phyloP scores from a whole-genome alignment of 257 asterid genomes.

The Solanum corneliomulleri region DNA sequence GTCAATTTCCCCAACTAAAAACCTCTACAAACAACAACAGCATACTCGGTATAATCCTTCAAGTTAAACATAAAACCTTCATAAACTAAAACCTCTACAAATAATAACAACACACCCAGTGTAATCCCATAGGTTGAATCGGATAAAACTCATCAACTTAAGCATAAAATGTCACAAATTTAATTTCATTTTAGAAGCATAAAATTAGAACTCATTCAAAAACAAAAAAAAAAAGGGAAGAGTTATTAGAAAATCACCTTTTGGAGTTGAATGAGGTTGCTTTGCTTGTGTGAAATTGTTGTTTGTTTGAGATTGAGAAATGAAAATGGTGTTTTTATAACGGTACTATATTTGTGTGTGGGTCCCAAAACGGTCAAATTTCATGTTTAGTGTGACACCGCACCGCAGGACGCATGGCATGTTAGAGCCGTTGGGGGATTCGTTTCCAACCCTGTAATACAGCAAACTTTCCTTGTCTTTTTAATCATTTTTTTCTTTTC shows the following conservation, averaged over 20 bases:
- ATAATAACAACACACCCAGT: not conserved
- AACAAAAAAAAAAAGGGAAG: not conserved
- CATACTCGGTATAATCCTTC: not conserved
- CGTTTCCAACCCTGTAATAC: constrained; percentile 34
- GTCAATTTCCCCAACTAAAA: not conserved
- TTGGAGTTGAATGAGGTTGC: not conserved
- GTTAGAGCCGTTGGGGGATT: constrained; percentile 70
- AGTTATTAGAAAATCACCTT: not conserved
- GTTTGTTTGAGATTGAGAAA: not conserved
- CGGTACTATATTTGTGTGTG: constrained; percentile 23
- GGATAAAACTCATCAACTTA: not conserved
- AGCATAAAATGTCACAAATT: not conserved
- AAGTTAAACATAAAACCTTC: no score
- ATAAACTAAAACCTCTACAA: not conserved
- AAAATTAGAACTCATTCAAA: not conserved
- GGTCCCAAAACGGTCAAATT: constrained; percentile 65
- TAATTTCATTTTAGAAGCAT: not conserved
- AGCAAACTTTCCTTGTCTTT: constrained; percentile 28
- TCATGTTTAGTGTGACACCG: constrained; percentile 18
- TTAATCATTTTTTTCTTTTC: constrained; percentile 10
- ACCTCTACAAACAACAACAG: not conserved
- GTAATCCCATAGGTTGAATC: no score
- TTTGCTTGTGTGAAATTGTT: not conserved
- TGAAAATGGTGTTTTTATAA: not conserved
- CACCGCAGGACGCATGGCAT: constrained; percentile 3